phyloP scores from a whole-genome alignment of 2,329 filamentous ascomycete genomes.

The Aspergillus tubingensis region DNA sequence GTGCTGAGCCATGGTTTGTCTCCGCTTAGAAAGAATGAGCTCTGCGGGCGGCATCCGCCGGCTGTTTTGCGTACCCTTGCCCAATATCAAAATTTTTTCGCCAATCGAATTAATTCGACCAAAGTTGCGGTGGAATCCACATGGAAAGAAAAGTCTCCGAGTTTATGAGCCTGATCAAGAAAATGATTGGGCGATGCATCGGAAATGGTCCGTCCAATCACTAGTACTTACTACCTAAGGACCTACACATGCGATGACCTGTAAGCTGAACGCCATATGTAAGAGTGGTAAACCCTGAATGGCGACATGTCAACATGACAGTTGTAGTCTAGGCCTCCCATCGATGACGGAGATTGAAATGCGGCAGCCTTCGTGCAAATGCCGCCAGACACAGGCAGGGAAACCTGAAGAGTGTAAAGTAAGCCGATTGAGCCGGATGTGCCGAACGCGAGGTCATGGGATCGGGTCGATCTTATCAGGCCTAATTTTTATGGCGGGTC shows the following conservation, averaged over 20 bases:
- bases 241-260: not conserved
- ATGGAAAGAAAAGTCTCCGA: conserved; percentile 3
- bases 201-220: not conserved
- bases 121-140: not conserved
- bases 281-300: not conserved
- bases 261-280: not conserved
- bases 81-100: not conserved
- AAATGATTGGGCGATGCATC: not conserved
- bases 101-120: not conserved
- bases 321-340: too few relatives aligned
- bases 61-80: not conserved
- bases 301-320: not conserved
- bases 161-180: not conserved
- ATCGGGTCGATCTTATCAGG: conserved; percentile 7
- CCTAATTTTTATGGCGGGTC: conserved; percentile 3
- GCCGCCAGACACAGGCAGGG: not conserved
- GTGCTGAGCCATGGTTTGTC: not conserved
- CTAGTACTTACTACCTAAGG: not conserved
- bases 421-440: conserved; percentile 1
- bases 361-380: not conserved
- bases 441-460: not conserved
- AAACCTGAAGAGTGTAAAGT: not conserved
- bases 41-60: not conserved
- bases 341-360: not conserved
- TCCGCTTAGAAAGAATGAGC: not conserved